Evolutionary conservation across 352 stramenopile genomes (phyloP), one percentile per base, ranked within the genome.

Genomic region (Pythium graminicola): DNA sequence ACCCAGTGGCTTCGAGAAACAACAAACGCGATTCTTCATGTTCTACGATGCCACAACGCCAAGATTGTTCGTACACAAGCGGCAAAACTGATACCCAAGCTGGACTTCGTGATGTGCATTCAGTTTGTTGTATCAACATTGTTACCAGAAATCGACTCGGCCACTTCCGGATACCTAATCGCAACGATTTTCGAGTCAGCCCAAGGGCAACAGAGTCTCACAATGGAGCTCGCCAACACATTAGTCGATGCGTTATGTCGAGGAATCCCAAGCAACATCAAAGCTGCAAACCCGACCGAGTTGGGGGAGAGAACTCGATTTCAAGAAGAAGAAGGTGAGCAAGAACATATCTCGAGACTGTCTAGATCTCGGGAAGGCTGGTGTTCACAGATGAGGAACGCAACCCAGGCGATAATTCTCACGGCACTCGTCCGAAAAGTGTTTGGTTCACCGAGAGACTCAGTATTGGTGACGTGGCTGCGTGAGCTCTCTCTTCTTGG

Each of bases 391-490:
- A 41, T 41, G 16, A 54, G 22, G 7, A 10, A 16, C 11, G 13
- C 8, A 14, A 42, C 43, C 1, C 43, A 28, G 9, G 24, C 6
- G 1, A 35, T 38, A 14, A 19, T 59, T 4, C 33, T 68, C 0
- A 16, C 20, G 1, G 19, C 32, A 0, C 24, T 63, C 6, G 42
- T 63, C 16, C 13, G 27, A 6, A 60, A 53, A 31, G 19, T 60
- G 16, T 63, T 63, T 22, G 35, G 44, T 6, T 57, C 38, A 9
- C 60, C 60, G 40, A 52, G 60, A 13, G 54, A 63, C 22, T 29
- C 60, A n/a, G 20, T 24, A 1, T 16, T 55, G 17, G 39, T 68
- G 3, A 52, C 46, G n/a, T 68, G 60, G 60, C 38, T 68, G 0
- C 49, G 60, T 6, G 60, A 59, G 36, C 44, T 68, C 11, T 57